These are phyloP conservation scores for Rhodotorula sp. DNA, from an alignment of 1,284 basidiomycete species.

Conservation along the genomic window DNA sequence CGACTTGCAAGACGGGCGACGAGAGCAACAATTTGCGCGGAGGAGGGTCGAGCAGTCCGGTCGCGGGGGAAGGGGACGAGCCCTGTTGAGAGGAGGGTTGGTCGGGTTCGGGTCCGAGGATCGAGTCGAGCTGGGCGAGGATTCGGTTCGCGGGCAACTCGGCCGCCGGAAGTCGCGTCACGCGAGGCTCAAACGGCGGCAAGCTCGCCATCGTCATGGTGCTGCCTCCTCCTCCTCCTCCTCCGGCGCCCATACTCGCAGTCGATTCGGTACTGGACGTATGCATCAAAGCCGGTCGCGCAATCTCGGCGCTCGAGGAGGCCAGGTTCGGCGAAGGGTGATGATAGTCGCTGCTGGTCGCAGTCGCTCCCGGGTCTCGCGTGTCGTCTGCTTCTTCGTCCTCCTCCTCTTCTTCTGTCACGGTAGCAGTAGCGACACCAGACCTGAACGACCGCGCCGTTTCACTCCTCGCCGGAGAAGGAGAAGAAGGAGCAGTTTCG, in stretches of 20 bases:
- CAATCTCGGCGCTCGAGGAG: slow-evolving; percentile 10
- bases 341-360: slow-evolving; percentile 17
- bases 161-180: slow-evolving; percentile 17
- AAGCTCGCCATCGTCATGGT: slow-evolving; percentile 1
- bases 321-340: slow-evolving; percentile 6
- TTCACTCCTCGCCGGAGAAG: slow-evolving; percentile 14
- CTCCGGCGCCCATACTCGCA: no score
- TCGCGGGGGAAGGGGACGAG: no score
- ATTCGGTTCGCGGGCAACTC: slow-evolving; percentile 30
- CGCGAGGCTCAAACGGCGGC: slow-evolving; percentile 12
- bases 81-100: neutral
- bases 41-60: slow-evolving; percentile 71
- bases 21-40: slow-evolving; percentile 79
- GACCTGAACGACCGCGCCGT: slow-evolving; percentile 7
- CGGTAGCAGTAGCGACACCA: neutral
- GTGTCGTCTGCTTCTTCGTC: no score
- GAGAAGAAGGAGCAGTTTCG: no score
- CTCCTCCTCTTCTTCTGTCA: no score
- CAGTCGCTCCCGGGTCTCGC: neutral
- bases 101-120: slow-evolving; percentile 17
- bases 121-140: slow-evolving; percentile 35
- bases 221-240: neutral
- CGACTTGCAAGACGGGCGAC: slow-evolving; percentile 86
- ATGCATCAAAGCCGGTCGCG: no score
- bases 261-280: no score